Percentiles rank a stretch among this genome's conserved stretches.
phyloP scores from a whole-genome alignment of 805 yeast species.

The Maudiozyma turicensis region DNA sequence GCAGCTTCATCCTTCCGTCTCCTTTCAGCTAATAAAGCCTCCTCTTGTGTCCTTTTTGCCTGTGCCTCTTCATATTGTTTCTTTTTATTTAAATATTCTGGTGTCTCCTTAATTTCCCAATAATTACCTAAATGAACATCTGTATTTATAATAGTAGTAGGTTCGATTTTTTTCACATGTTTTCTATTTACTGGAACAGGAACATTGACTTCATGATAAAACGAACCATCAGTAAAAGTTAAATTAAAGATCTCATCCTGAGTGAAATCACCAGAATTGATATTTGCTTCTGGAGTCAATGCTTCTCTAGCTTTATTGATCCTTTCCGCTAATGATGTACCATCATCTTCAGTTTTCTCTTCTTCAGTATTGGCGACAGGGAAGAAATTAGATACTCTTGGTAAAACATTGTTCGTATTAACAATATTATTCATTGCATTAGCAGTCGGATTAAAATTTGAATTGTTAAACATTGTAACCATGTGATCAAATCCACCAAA shows the following conservation, averaged over 20 bases:
- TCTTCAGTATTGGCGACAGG: background rate
- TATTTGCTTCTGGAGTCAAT: constrained; percentile 5
- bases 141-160: background rate
- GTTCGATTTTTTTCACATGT: constrained; percentile 7
- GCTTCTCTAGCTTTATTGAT: background rate
- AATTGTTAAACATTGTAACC: background rate
- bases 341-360: background rate
- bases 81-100: constrained; percentile 1
- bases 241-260: constrained; percentile 20
- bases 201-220: constrained; percentile 20
- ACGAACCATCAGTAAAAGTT: constrained; percentile 18
- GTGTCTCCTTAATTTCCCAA: constrained; percentile 4
- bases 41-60: background rate
- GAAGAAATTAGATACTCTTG: background rate
- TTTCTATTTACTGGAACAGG: constrained; percentile 20
- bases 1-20: background rate
- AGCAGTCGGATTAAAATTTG: background rate
- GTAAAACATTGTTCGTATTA: background rate
- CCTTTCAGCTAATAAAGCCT: background rate
- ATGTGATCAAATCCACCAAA: constrained; percentile 17
- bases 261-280: constrained; percentile 15
- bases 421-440: background rate
- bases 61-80: background rate
- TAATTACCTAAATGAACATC: background rate
- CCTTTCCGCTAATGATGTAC: background rate